Percentiles rank a stretch among this genome's conserved stretches.
phyloP scores from a whole-genome alignment of 2,329 filamentous ascomycete species.

The Dactylellina leptospora region DNA sequence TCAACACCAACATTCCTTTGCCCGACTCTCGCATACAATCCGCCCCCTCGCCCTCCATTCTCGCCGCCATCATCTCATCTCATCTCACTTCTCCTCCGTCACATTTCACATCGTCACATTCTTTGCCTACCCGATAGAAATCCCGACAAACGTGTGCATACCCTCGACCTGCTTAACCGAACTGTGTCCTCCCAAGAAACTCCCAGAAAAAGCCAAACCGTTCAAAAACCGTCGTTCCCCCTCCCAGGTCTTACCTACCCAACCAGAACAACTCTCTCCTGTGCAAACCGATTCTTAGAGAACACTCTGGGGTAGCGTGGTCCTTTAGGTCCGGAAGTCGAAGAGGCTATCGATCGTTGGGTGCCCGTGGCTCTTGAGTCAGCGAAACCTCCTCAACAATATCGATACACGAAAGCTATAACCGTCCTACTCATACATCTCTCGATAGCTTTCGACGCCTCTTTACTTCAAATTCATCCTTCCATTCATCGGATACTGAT shows the following conservation, averaged over 20 bases:
- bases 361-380: constrained; percentile 50
- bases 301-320: constrained; percentile 39
- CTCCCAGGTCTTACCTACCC: constrained; percentile 16
- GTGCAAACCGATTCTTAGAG: constrained; percentile 1
- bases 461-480: constrained; percentile 32
- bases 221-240: not conserved
- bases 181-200: constrained; percentile 11
- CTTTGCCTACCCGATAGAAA: constrained; percentile 31
- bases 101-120: constrained; percentile 21
- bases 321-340: constrained; percentile 43
- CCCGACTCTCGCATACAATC: constrained; percentile 28
- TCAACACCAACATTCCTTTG: constrained; percentile 49
- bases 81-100: constrained; percentile 5
- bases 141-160: constrained; percentile 12
- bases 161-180: not conserved
- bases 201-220: too few relatives aligned
- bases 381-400: constrained; percentile 21
- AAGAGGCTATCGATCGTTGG: constrained; percentile 53
- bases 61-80: constrained; percentile 1
- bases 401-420: constrained; percentile 50
- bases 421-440: not conserved
- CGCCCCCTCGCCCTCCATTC: constrained; percentile 26
- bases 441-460: constrained; percentile 44
- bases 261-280: constrained; percentile 10
- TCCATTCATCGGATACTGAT: constrained; percentile 56